A percentile compares a stretch with the other conserved stretches of the same genome.
phyloP scores from a whole-genome alignment of 2,329 filamentous ascomycete genomes.

The Zymoseptoria crescenta region DNA sequence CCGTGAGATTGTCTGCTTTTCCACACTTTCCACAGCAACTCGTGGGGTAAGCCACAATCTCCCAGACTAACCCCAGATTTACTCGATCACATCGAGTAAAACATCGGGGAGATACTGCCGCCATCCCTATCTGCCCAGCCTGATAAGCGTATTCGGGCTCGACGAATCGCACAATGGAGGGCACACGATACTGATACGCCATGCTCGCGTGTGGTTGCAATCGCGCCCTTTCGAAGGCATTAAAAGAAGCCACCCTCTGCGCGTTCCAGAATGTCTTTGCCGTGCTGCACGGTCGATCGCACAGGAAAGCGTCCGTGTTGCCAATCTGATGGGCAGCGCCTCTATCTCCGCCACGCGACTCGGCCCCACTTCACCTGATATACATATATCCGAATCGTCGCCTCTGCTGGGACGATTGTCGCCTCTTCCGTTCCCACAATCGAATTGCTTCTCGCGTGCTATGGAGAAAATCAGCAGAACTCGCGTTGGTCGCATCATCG shows the following conservation, averaged over 20 bases:
- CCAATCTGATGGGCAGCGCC: neutral
- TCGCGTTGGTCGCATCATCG: slow-evolving; percentile 33
- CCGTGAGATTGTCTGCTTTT: neutral
- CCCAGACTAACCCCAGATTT: slow-evolving; percentile 2
- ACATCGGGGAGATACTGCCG: slow-evolving; percentile 2
- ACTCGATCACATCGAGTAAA: slow-evolving; percentile 21
- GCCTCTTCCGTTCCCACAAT: neutral
- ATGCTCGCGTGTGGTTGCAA: slow-evolving; percentile 48
- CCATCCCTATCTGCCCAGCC: slow-evolving; percentile 9
- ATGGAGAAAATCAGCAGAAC: slow-evolving; percentile 38
- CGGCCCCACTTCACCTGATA: neutral
- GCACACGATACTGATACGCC: slow-evolving; percentile 2
- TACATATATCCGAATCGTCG: neutral
- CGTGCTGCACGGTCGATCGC: neutral
- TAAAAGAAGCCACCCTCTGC: slow-evolving; percentile 60
- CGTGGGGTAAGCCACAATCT: neutral
- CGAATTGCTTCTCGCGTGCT: neutral
- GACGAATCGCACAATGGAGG: neutral
- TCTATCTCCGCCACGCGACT: neutral
- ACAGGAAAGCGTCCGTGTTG: neutral
- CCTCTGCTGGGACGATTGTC: neutral
- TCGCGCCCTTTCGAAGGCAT: neutral
- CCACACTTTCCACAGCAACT: neutral
- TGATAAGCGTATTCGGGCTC: neutral
- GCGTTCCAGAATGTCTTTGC: slow-evolving; percentile 62